phyloP scores from a whole-genome alignment of 495 filamentous ascomycete genomes.

The Penicillium salamii region DNA sequence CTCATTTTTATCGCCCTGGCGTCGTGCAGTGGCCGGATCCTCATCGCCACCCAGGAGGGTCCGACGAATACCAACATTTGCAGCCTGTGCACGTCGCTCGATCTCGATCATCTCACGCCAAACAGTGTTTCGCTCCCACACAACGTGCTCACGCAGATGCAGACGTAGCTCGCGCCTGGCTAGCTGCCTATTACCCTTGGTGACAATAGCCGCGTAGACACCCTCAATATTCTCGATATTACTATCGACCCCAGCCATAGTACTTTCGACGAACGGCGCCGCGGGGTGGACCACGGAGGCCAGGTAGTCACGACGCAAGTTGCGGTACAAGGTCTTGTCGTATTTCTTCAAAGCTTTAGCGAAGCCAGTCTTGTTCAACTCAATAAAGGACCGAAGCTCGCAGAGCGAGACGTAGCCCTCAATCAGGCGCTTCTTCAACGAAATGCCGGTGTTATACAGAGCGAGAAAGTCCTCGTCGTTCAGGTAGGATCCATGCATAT shows the following conservation, averaged over 20 bases:
- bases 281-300: constrained; percentile 65
- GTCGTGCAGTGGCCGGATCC: constrained; percentile 64
- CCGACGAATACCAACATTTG: constrained; percentile 76
- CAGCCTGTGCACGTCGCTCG: constrained; percentile 92
- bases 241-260: constrained; percentile 65
- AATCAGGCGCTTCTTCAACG: constrained; percentile 85
- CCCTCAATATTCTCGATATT: constrained; percentile 71
- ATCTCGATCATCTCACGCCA: constrained; percentile 99
- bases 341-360: constrained; percentile 97
- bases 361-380: constrained; percentile 96
- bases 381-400: constrained; percentile 91
- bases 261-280: constrained; percentile 71
- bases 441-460: constrained; percentile 77
- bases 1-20: constrained; percentile 81
- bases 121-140: constrained; percentile 98
- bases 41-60: constrained; percentile 75
- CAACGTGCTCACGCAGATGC: constrained; percentile 93
- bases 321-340: constrained; percentile 88
- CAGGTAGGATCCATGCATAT: constrained; percentile 58
- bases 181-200: constrained; percentile 67
- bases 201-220: constrained; percentile 77
- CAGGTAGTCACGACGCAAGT: constrained; percentile 73
- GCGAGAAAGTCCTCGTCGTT: constrained; percentile 66
- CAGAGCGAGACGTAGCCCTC: constrained; percentile 90
- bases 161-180: constrained; percentile 84